phyloP scores from a whole-genome alignment of 345 rosid species.

The Rhodamnia argentea region DNA sequence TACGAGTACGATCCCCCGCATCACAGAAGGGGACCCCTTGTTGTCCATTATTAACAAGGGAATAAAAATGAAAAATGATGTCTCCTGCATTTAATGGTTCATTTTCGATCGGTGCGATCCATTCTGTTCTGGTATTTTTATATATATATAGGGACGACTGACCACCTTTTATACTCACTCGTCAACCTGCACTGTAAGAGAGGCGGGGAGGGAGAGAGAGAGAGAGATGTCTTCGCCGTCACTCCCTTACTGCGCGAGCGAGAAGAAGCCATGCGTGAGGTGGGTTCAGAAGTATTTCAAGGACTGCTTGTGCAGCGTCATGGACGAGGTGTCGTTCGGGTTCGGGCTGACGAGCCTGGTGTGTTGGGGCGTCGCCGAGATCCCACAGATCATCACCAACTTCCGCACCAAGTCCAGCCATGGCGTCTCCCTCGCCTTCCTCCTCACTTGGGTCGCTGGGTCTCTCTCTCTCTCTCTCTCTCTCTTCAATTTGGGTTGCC shows the following conservation, averaged over 20 bases:
- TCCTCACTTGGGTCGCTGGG: slow-evolving; percentile 98
- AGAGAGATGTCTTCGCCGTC: slow-evolving; percentile 20
- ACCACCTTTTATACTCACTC: background rate
- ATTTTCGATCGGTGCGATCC: no score
- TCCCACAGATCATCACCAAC: slow-evolving; percentile 93
- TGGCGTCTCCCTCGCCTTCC: slow-evolving; percentile 84
- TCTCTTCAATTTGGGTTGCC: background rate
- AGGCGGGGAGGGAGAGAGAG: slow-evolving; percentile 2
- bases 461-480: slow-evolving; percentile 2
- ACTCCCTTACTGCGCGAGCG: slow-evolving; percentile 35
- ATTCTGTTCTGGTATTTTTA: no score
- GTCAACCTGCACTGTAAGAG: background rate
- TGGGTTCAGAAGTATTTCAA: slow-evolving; percentile 76
- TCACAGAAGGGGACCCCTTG: background rate
- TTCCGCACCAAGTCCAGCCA: slow-evolving; percentile 87
- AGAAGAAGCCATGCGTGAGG: slow-evolving; percentile 47
- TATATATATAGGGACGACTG: background rate
- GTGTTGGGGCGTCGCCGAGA: slow-evolving; percentile 89
- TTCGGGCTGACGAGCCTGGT: slow-evolving; percentile 61
- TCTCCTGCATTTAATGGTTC: background rate
- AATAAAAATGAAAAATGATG: background rate
- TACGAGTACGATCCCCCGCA: background rate
- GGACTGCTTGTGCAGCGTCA: slow-evolving; percentile 75
- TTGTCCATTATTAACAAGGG: background rate
- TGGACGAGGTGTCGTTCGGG: slow-evolving; percentile 61